Evolutionary conservation across 1,139 yeast genomes (phyloP).

Genomic region (Kluyveromyces marxianus): DNA sequence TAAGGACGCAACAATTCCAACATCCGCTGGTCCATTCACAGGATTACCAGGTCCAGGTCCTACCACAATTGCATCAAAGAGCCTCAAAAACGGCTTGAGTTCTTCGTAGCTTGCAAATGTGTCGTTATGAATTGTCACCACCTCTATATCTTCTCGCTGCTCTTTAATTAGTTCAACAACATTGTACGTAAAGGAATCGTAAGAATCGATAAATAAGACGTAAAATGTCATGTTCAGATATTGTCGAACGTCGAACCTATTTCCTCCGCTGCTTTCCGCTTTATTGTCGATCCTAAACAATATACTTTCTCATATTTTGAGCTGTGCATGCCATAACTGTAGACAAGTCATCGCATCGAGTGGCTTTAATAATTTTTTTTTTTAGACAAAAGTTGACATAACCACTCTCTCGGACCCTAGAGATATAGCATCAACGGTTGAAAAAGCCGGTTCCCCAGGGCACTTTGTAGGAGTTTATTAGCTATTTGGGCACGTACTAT

Average conservation of each 20-base stretch:
- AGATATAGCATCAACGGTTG: too few species aligned
- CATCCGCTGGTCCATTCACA: slow-evolving; percentile 43
- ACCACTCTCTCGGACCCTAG: too few species aligned
- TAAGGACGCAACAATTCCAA: slow-evolving; percentile 58
- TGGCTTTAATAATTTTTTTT: too few species aligned
- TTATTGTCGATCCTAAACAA: too few species aligned
- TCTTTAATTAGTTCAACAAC: slow-evolving; percentile 56
- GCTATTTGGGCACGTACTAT: slow-evolving; percentile 19
- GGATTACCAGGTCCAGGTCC: slow-evolving; percentile 99
- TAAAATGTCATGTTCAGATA: slow-evolving; percentile 11
- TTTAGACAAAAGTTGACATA: too few species aligned
- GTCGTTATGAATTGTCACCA: slow-evolving; percentile 72
- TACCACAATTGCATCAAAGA: slow-evolving; percentile 71
- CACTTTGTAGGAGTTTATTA: not conserved
- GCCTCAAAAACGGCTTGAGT: slow-evolving; percentile 32
- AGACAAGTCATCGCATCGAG: too few species aligned
- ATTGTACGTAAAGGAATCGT: slow-evolving; percentile 90
- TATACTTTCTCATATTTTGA: too few species aligned
- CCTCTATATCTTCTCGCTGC: slow-evolving; percentile 36
- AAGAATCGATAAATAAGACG: slow-evolving; percentile 73
- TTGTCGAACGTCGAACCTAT: too few species aligned
- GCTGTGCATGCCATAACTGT: too few species aligned
- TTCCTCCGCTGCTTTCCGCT: too few species aligned
- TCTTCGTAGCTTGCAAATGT: slow-evolving; percentile 39
- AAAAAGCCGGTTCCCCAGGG: too few species aligned